Percentiles rank a stretch among this genome's conserved stretches.
These are phyloP conservation scores for Leishmania amazonensis DNA, from an alignment of 208 protist species.

Conservation along the genomic window DNA sequence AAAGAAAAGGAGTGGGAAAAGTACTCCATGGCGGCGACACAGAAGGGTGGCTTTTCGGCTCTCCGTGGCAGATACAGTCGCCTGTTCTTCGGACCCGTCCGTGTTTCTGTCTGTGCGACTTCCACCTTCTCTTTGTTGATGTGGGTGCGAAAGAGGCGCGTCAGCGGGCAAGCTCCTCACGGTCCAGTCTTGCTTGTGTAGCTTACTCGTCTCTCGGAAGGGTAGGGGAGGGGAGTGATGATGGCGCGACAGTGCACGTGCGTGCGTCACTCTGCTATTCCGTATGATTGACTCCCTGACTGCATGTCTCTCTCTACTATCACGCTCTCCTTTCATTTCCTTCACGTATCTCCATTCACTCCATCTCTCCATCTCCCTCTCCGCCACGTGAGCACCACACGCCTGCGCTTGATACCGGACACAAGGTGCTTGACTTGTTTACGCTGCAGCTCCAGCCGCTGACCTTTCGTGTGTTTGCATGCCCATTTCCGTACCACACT, in stretches of 20 bases:
- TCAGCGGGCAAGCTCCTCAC: neutral
- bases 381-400: neutral
- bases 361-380: conserved; percentile 6
- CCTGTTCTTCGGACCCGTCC: neutral
- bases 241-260: neutral
- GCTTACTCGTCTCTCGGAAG: neutral
- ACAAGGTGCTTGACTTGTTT: neutral
- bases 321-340: neutral
- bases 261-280: neutral
- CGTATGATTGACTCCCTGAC: neutral
- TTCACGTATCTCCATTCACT: neutral
- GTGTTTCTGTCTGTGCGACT: neutral
- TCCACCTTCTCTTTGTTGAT: neutral
- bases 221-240: neutral
- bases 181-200: neutral
- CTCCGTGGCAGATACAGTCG: neutral
- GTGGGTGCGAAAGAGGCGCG: neutral
- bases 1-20: neutral
- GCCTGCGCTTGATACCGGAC: neutral
- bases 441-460: neutral
- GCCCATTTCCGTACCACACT: neutral
- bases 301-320: neutral
- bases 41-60: neutral
- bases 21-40: neutral
- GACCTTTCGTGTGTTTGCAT: neutral